Base-by-base conservation (phyloP, 2,329 filamentous ascomycete species). In the Ophiostoma sp. region DNA sequence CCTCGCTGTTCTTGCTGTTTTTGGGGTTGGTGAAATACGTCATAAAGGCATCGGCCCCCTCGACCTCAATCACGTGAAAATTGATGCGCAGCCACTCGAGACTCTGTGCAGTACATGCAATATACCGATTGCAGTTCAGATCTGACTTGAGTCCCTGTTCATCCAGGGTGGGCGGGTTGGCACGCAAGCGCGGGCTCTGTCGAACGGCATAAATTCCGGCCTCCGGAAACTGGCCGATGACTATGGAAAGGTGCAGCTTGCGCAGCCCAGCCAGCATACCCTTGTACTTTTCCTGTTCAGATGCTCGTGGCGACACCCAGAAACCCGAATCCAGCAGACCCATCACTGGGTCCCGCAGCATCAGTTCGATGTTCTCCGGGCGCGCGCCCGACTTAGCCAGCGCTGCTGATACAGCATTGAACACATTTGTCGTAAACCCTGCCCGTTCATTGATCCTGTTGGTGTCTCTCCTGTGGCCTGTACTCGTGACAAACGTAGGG, bases 11-110 rank as follows among this genome's bases (percentile, higher is more conserved):
- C 18, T 12, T 14, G 55, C 55, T 60, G 11, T 9, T 40, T 9
- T 9, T 40, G 16, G 55, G 36, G 4, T 40, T 62, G 12, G 60
- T 16, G n/a, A 42, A 63, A 40, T 18, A 42, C 6, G 3, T 2
- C 60, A 63, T 18, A 42, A 63, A 44, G 16, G 16, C 16, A 7
- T 18, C 60, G 16, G 16, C 16, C 6, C 18, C 27, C 52, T 58
- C 27, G 3, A 11, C 9, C 27, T 38, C 52, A 4, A 2, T 11
- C 52, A 27, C 16, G 5, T 60, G 71, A 42, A 84, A 82, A 72
- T 87, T 87, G 60, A 87, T 73, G 2, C 85, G 80, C 5, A 88
- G 76, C 72, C 85, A 81, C 42, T 78, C 78, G 5, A 88, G 70
- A 18, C 82, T 82, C 3, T 75, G 70, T 0, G 78, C 74, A 3